phyloP scores from a whole-genome alignment of 768 basidiomycete genomes.

The Rhizopogon sp. region DNA sequence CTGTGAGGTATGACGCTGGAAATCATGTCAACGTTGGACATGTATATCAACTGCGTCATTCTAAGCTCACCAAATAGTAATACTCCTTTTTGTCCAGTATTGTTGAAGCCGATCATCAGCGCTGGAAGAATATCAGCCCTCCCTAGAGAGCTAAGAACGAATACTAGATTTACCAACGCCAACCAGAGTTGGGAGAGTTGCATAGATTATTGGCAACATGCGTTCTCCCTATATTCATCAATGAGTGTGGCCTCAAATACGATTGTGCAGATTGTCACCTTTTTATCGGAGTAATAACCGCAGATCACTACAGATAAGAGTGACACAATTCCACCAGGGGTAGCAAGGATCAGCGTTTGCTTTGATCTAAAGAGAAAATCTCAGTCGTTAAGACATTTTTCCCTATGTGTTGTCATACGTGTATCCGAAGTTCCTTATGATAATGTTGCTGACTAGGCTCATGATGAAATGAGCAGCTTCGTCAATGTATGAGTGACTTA shows the following conservation, averaged over 20 bases:
- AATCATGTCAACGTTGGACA: not conserved
- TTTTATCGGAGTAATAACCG: conserved; percentile 20
- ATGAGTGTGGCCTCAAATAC: not conserved
- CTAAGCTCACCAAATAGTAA: conserved; percentile 12
- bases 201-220: conserved; percentile 18
- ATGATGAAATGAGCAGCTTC: not conserved
- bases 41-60: not conserved
- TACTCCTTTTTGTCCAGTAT: conserved; percentile 14
- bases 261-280: not conserved
- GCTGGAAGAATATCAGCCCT: conserved; percentile 3
- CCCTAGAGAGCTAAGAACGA: not conserved
- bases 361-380: conserved; percentile 4
- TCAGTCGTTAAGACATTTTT: not conserved
- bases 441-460: conserved; percentile 14
- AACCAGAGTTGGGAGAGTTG: conserved; percentile 15
- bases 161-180: conserved; percentile 7
- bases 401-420: not conserved
- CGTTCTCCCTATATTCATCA: conserved; percentile 7
- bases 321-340: conserved; percentile 17
- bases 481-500: conserved; percentile 4
- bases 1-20: conserved; percentile 13
- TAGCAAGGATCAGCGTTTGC: conserved; percentile 19
- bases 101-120: conserved; percentile 19
- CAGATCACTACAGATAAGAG: conserved; percentile 13
- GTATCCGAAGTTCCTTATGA: conserved; percentile 19